A percentile compares a stretch with the other conserved stretches of the same genome.
Conservation (phyloP, 352 stramenopile genomes). For the Phytopythium ostracodes region DNA sequence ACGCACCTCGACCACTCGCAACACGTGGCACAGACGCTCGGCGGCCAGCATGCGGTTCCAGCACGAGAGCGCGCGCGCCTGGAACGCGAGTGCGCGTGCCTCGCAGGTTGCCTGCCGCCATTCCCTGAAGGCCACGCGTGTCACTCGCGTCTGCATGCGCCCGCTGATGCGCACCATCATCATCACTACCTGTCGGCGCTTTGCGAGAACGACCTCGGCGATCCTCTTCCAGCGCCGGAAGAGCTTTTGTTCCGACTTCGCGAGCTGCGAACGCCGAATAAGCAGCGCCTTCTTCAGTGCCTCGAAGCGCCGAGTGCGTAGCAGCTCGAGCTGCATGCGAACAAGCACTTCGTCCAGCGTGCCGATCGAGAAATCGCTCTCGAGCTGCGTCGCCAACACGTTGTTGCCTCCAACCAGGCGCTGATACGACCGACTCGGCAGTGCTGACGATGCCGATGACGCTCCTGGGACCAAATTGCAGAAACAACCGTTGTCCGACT, state of each 20-base stretch:
- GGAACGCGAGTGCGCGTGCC: constrained; percentile 30
- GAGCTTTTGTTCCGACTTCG: constrained; percentile 23
- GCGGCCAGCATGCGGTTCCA: constrained; percentile 70
- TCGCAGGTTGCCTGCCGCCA: constrained; percentile 38
- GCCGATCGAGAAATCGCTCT: constrained; percentile 41
- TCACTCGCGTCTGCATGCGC: constrained; percentile 30
- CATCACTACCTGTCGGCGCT: constrained; percentile 29
- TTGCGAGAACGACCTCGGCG: constrained; percentile 18
- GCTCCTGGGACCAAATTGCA: neutral
- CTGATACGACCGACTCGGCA: neutral
- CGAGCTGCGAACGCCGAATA: constrained; percentile 42
- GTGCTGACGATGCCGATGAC: neutral
- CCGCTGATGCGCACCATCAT: constrained; percentile 37
- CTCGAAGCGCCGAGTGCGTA: constrained; percentile 60
- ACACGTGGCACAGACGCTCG: constrained; percentile 47
- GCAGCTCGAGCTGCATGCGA: constrained; percentile 53
- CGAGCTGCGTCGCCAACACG: constrained; percentile 1
- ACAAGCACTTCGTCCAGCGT: constrained; percentile 63
- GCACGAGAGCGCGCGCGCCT: constrained; percentile 39
- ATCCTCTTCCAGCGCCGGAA: constrained; percentile 43
- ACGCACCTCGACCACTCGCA: constrained; percentile 34
- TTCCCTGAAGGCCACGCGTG: constrained; percentile 27
- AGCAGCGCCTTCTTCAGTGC: constrained; percentile 55
- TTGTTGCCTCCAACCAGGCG: constrained; percentile 3
- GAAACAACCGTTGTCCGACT: constrained; percentile 21